Conservation (phyloP, 1,139 yeast genomes). For the Pichia sp. region DNA sequence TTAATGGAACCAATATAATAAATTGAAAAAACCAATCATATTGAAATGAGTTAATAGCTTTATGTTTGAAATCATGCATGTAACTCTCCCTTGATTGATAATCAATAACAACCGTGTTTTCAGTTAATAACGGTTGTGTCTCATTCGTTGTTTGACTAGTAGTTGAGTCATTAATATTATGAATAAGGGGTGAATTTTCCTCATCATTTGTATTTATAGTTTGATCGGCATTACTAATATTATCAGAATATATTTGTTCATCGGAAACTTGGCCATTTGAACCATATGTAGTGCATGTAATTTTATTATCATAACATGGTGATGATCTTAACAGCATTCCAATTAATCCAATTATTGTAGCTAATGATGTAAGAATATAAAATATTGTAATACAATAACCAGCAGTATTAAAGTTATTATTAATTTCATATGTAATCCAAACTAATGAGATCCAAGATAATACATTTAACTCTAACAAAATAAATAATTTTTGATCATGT, state of each 20-base stretch:
- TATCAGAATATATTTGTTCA: not conserved
- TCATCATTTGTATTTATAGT: not conserved
- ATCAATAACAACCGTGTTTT: slow-evolving; percentile 28
- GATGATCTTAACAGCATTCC: slow-evolving; percentile 30
- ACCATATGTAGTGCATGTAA: slow-evolving; percentile 21
- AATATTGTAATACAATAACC: slow-evolving; percentile 48
- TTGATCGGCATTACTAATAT: too few species aligned
- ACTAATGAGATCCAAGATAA: slow-evolving; percentile 53
- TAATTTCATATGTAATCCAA: slow-evolving; percentile 38
- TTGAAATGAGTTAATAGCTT: slow-evolving; percentile 40
- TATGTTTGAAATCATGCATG: slow-evolving; percentile 22
- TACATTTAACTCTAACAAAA: slow-evolving; percentile 51
- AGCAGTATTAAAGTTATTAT: slow-evolving; percentile 54
- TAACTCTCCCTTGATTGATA: slow-evolving; percentile 24
- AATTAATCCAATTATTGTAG: slow-evolving; percentile 50
- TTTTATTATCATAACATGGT: slow-evolving; percentile 18
- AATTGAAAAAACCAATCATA: slow-evolving; percentile 83
- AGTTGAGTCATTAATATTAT: slow-evolving; percentile 8
- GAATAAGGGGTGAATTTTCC: slow-evolving; percentile 3
- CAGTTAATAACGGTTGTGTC: slow-evolving; percentile 19
- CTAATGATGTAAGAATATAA: slow-evolving; percentile 45
- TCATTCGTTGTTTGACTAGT: slow-evolving; percentile 5
- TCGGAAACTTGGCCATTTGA: slow-evolving; percentile 9
- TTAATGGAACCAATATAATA: slow-evolving; percentile 59
- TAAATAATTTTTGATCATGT: slow-evolving; percentile 67